These are phyloP conservation scores for Didymella pinodella DNA, from an alignment of 2,329 filamentous ascomycete genomes.

Conservation along the genomic window DNA sequence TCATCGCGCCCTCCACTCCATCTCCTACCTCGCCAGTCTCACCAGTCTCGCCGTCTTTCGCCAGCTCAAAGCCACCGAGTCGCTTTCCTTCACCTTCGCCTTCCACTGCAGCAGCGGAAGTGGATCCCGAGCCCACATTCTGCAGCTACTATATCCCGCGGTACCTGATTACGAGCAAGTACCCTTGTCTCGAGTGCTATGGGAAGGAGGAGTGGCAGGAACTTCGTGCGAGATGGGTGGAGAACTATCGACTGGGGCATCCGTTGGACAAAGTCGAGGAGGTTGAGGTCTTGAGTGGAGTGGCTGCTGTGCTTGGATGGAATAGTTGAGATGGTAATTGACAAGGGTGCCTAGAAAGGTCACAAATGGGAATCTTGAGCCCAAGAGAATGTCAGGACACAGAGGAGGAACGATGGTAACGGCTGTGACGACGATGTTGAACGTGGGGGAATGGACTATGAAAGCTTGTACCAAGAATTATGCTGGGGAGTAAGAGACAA, in stretches of 20 bases:
- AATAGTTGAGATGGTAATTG: neutral
- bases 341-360: no score
- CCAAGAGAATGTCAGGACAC: neutral
- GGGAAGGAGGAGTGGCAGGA: slow-evolving; percentile 26
- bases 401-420: neutral
- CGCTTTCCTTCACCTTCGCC: neutral
- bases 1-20: slow-evolving; percentile 11
- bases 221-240: slow-evolving; percentile 26
- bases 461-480: neutral
- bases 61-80: slow-evolving; percentile 5
- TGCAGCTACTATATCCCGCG: slow-evolving; percentile 35
- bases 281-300: slow-evolving; percentile 30
- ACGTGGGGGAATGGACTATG: neutral
- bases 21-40: slow-evolving; percentile 9
- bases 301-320: neutral
- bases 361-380: no score
- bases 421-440: no score
- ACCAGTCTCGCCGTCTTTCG: slow-evolving; percentile 10
- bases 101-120: neutral
- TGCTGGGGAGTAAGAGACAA: neutral
- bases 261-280: slow-evolving; percentile 26
- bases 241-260: slow-evolving; percentile 31
- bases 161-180: slow-evolving; percentile 22
- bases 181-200: slow-evolving; percentile 41
- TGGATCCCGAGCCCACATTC: slow-evolving; percentile 20